Conservation (phyloP, 2,329 filamentous ascomycete species). For the Lecanicillium sp. region DNA sequence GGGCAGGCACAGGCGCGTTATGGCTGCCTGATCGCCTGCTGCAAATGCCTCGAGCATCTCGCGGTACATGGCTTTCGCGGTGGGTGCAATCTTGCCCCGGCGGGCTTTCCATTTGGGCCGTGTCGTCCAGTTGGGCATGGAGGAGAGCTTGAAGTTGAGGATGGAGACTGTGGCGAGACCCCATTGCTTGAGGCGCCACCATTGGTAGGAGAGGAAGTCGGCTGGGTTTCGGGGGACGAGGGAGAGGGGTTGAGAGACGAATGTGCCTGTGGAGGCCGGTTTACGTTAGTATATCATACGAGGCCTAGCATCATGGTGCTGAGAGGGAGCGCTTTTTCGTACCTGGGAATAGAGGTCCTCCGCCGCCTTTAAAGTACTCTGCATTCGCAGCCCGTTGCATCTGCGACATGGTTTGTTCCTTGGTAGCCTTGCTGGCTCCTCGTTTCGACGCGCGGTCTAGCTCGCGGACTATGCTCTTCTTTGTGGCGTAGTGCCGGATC, state of each 20-base stretch:
- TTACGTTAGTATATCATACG: too few relatives aligned
- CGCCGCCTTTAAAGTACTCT: slow-evolving; percentile 24
- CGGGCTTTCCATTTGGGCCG: slow-evolving; percentile 35
- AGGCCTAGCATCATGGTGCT: not conserved
- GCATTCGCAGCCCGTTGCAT: slow-evolving; percentile 22
- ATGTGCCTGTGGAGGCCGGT: slow-evolving; percentile 30
- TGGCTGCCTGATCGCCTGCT: slow-evolving; percentile 40
- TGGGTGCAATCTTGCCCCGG: slow-evolving; percentile 34
- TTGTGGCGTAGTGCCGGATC: slow-evolving; percentile 15
- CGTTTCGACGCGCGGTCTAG: slow-evolving; percentile 16
- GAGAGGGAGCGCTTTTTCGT: too few relatives aligned
- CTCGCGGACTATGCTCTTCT: slow-evolving; percentile 19
- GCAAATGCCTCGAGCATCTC: slow-evolving; percentile 56
- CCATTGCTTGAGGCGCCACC: slow-evolving; percentile 27
- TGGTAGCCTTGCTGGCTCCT: slow-evolving; percentile 16
- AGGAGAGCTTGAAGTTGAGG: slow-evolving; percentile 32
- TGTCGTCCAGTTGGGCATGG: slow-evolving; percentile 34
- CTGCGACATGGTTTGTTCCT: slow-evolving; percentile 19
- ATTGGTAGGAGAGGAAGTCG: slow-evolving; percentile 27
- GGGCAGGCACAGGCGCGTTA: slow-evolving; percentile 45
- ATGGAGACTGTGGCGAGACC: slow-evolving; percentile 24
- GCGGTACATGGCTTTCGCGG: slow-evolving; percentile 50
- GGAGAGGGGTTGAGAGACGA: slow-evolving; percentile 33
- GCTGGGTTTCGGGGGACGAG: slow-evolving; percentile 20
- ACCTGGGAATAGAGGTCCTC: slow-evolving; percentile 27